Conservation (phyloP, 169 alveolate genomes). For the Hammondia hammondi region DNA sequence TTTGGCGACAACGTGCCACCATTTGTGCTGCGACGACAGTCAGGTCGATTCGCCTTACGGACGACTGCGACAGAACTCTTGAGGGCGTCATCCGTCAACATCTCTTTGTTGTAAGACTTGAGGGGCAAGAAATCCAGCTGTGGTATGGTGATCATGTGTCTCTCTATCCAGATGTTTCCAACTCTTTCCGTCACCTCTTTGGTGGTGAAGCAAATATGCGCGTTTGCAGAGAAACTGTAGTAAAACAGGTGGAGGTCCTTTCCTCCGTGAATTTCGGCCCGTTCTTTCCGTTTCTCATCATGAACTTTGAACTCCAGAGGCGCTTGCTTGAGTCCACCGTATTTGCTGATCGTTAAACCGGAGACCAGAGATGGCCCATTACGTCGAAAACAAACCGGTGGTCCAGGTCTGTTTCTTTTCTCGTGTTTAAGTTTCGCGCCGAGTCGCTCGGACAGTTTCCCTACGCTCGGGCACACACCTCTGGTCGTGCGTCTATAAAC, state of each 20-base stretch:
- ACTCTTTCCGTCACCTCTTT: conserved; percentile 10
- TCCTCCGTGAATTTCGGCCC: not conserved
- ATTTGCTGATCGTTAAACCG: not conserved
- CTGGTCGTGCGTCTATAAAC: not conserved
- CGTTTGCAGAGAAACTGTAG: not conserved
- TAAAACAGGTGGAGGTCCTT: not conserved
- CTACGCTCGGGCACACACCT: not conserved
- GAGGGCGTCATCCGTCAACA: not conserved
- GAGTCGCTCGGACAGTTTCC: not conserved
- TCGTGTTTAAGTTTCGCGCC: not conserved
- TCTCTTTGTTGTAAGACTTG: conserved; percentile 8
- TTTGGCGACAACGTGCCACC: too few species aligned
- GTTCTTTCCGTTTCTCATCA: not conserved
- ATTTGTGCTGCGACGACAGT: too few species aligned
- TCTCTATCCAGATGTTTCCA: not conserved
- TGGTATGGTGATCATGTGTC: not conserved
- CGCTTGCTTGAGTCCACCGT: conserved; percentile 25
- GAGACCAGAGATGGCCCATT: not conserved
- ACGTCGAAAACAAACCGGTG: not conserved
- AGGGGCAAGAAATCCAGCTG: conserved; percentile 12
- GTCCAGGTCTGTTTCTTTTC: not conserved
- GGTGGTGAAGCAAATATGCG: not conserved
- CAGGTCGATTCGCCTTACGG: not conserved
- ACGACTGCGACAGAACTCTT: not conserved
- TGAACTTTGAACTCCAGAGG: conserved; percentile 13